Evolutionary conservation across 768 basidiomycete species (phyloP), one percentile per base, ranked within the genome.

Genomic region (Hygrocybe coccinea): DNA sequence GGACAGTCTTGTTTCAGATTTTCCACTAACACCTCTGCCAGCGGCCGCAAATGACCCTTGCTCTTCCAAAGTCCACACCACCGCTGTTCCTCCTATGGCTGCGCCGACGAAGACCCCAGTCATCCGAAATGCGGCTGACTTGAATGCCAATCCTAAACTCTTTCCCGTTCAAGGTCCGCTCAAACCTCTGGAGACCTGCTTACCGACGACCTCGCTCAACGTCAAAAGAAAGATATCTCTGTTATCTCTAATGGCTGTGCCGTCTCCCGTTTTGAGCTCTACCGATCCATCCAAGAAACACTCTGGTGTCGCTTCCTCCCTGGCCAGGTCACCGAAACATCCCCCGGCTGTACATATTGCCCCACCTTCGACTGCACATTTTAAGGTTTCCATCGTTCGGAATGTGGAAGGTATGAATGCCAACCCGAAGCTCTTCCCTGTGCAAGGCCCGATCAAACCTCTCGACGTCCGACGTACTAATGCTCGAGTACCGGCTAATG

Each of bases 361-460:
- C 34, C 15, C 29, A 38, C 34, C 54, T 54, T 46, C 24, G 38
- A 38, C 8, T 52, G 45, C 24, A 48, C 37, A 46, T 51, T 36
- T 47, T 3, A 45, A 25, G 19, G 46, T 47, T 19, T 29, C 29
- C 8, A 24, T 6, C 25, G 29, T 35, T 29, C 25, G 39, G 5
- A 39, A 45, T 15, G 33, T 29, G 35, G 55, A 38, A 21, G 45
- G 56, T 47, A 49, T 52, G 37, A 45, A 49, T 56, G 38, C 22
- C 12, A 55, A 60, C 53, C 59, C 59, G 4, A 60, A 60, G 35
- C 56, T 60, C 12, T 60, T 44, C 35, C 59, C 59, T 12, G 59
- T 60, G 19, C 53, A 52, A 39, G 59, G 56, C 17, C 57, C 57
- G 7, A 38, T 45, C 38, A 53, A 39, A 44, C 38, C 44, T 46